Conservation (phyloP, 805 yeast genomes). For the Candida succiphila region DNA sequence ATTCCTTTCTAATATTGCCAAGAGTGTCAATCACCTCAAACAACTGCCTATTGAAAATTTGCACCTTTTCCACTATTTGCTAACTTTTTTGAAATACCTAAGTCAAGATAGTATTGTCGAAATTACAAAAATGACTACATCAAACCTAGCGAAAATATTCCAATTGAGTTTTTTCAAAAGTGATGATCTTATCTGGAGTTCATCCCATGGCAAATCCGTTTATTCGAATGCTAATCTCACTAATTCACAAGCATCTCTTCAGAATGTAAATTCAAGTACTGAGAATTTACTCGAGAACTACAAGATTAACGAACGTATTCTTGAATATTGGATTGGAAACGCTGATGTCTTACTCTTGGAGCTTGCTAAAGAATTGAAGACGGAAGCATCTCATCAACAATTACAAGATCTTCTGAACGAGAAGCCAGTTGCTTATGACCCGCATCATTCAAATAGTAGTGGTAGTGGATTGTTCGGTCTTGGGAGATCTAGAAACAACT, state of each 20-base stretch:
- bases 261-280: slow-evolving; percentile 4
- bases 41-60: slow-evolving; percentile 19
- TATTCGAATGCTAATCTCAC: too few relatives aligned
- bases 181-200: slow-evolving; percentile 14
- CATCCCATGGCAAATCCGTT: background rate
- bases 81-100: slow-evolving; percentile 17
- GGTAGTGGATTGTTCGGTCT: slow-evolving; percentile 16
- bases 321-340: slow-evolving; percentile 17
- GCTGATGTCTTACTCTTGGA: slow-evolving; percentile 6
- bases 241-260: too few relatives aligned
- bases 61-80: slow-evolving; percentile 20
- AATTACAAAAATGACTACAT: slow-evolving; percentile 26
- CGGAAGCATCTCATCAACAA: slow-evolving; percentile 2
- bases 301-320: slow-evolving; percentile 17
- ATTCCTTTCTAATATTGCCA: background rate
- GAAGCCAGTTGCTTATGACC: slow-evolving; percentile 3
- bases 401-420: slow-evolving; percentile 7
- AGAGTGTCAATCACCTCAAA: slow-evolving; percentile 2
- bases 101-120: slow-evolving; percentile 11
- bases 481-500: slow-evolving; percentile 7
- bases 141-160: slow-evolving; percentile 27
- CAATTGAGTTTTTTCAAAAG: slow-evolving; percentile 26
- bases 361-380: slow-evolving; percentile 4
- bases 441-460: slow-evolving; percentile 13
- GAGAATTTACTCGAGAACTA: slow-evolving; percentile 19